Conservation (phyloP, 805 yeast genomes). For the Candida silvicultrix region DNA sequence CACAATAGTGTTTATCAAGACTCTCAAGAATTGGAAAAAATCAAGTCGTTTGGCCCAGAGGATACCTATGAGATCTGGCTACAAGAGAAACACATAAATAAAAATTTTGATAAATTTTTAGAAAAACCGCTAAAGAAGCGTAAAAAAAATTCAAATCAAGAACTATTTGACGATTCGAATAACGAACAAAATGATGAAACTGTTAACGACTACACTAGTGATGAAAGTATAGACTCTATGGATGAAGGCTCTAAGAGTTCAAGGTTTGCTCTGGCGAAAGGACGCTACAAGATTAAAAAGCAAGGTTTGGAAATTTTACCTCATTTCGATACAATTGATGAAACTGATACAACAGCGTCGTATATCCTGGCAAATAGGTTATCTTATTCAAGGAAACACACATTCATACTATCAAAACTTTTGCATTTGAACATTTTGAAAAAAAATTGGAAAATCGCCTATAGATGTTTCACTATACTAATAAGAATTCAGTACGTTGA, state of each 20-base stretch:
- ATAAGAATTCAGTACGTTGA: constrained; percentile 45
- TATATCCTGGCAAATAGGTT: neutral
- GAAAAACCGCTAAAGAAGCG: neutral
- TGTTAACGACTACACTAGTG: neutral
- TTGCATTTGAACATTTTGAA: constrained; percentile 43
- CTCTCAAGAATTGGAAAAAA: neutral
- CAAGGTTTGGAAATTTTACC: constrained; percentile 14
- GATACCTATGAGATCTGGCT: constrained; percentile 20
- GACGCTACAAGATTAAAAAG: neutral
- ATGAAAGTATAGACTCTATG: neutral
- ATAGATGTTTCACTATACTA: constrained; percentile 42
- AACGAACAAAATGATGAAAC: constrained; percentile 13
- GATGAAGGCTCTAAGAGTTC: neutral
- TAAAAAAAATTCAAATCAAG: neutral
- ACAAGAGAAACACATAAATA: constrained; percentile 9
- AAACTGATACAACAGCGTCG: neutral
- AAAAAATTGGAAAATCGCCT: constrained; percentile 50
- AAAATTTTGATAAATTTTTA: constrained; percentile 2
- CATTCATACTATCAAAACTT: constrained; percentile 4
- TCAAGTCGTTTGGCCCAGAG: constrained; percentile 8
- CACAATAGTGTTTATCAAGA: neutral
- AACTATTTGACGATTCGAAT: neutral
- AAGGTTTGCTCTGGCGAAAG: neutral
- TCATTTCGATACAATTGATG: neutral
- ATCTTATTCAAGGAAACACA: constrained; percentile 8